phyloP scores from a whole-genome alignment of 495 filamentous ascomycete genomes.

The Wilcoxina mikolae region DNA sequence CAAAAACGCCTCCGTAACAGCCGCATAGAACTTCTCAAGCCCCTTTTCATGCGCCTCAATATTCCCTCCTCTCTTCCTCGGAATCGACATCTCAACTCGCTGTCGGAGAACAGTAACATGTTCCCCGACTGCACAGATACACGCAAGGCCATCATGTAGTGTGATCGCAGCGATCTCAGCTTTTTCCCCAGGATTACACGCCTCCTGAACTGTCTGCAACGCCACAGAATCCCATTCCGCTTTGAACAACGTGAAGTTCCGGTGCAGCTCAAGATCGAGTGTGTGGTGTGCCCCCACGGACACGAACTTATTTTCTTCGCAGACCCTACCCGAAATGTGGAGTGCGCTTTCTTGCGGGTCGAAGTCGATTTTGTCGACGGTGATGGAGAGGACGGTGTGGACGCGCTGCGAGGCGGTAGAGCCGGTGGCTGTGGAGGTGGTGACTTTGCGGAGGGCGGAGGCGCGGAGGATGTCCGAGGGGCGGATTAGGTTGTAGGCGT shows the following conservation, averaged over 20 bases:
- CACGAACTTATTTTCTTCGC: slow-evolving; percentile 69
- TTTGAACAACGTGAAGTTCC: slow-evolving; percentile 75
- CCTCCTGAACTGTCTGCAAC: slow-evolving; percentile 59
- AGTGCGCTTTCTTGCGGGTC: slow-evolving; percentile 70
- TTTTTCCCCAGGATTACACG: slow-evolving; percentile 56
- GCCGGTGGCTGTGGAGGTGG: slow-evolving; percentile 54
- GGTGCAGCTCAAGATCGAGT: slow-evolving; percentile 72
- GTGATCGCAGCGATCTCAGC: slow-evolving; percentile 76
- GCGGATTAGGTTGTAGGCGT: slow-evolving; percentile 86
- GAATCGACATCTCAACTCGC: slow-evolving; percentile 66
- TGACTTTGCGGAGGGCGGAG: slow-evolving; percentile 68
- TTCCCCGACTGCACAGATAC: slow-evolving; percentile 86
- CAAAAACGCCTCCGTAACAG: slow-evolving; percentile 57
- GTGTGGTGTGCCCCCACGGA: slow-evolving; percentile 79
- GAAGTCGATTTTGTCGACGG: slow-evolving; percentile 74
- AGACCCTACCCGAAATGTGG: slow-evolving; percentile 70
- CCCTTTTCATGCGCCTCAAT: slow-evolving; percentile 54
- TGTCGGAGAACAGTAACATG: slow-evolving; percentile 79
- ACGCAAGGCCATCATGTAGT: slow-evolving; percentile 82
- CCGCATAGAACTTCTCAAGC: slow-evolving; percentile 66
- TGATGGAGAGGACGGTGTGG: slow-evolving; percentile 62
- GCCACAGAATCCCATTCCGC: slow-evolving; percentile 82
- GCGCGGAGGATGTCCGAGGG: slow-evolving; percentile 65
- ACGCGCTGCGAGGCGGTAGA: slow-evolving; percentile 60
- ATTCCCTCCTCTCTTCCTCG: slow-evolving; percentile 53